phyloP scores from a whole-genome alignment of 2,329 filamentous ascomycete species.

The Rachicladosporium sp. region DNA sequence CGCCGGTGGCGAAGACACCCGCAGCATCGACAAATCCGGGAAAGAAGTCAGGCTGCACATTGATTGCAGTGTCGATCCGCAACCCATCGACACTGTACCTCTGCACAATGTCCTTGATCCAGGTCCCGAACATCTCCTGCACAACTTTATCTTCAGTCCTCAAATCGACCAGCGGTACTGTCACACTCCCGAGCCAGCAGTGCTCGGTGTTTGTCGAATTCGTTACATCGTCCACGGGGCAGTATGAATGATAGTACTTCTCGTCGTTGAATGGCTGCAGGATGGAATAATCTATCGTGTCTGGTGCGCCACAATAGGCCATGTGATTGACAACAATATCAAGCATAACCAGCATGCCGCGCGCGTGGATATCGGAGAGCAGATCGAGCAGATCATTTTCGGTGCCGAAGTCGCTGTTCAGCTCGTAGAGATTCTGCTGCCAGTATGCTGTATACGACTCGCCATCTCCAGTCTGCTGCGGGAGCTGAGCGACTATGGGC shows the following conservation, averaged over 20 bases:
- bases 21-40: constrained; percentile 21
- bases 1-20: constrained; percentile 25
- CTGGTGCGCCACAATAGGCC: constrained; percentile 34
- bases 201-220: constrained; percentile 29
- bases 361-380: constrained; percentile 29
- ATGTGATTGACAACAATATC: constrained; percentile 47
- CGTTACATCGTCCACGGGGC: constrained; percentile 40
- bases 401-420: constrained; percentile 37
- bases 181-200: constrained; percentile 42
- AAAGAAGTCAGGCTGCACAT: constrained; percentile 26
- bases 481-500: constrained; percentile 30
- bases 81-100: constrained; percentile 32
- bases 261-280: constrained; percentile 43
- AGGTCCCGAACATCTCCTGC: constrained; percentile 27
- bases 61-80: constrained; percentile 27
- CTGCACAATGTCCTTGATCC: constrained; percentile 28
- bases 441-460: constrained; percentile 38
- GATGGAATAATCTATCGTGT: constrained; percentile 40
- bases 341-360: constrained; percentile 44
- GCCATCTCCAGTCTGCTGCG: constrained; percentile 24
- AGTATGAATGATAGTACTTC: constrained; percentile 49
- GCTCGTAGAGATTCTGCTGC: constrained; percentile 30
- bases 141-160: constrained; percentile 32
- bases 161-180: constrained; percentile 35
- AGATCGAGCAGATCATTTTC: constrained; percentile 32